Evolutionary conservation across 768 basidiomycete genomes (phyloP).

Genomic region (Phlebiopsis gigantea): DNA sequence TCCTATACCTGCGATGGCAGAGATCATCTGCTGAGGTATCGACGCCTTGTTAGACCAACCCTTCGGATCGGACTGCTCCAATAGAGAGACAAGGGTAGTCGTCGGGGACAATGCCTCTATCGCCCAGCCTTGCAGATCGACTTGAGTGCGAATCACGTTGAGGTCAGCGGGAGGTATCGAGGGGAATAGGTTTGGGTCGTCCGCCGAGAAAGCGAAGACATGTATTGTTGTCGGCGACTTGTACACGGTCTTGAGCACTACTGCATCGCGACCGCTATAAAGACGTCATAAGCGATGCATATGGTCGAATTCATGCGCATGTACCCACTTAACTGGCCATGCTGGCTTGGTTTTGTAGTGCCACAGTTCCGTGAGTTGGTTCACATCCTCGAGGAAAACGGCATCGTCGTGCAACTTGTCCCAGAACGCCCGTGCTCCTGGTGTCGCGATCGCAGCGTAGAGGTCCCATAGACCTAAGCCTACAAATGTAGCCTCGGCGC

Average conservation of each 20-base stretch:
- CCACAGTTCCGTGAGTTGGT: constrained; percentile 89
- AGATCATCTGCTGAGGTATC: constrained; percentile 93
- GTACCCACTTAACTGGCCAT: constrained; percentile 86
- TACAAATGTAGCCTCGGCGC: constrained; percentile 96
- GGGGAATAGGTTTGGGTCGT: constrained; percentile 84
- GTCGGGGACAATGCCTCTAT: constrained; percentile 95
- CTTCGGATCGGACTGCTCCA: constrained; percentile 96
- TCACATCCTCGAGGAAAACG: constrained; percentile 80
- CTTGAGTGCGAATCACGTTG: constrained; percentile 84
- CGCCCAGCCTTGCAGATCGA: constrained; percentile 98
- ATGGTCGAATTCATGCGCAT: background rate
- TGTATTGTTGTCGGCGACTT: constrained; percentile 95
- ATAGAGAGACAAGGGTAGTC: constrained; percentile 75
- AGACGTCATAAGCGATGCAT: background rate
- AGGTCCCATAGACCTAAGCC: constrained; percentile 95
- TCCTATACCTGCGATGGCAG: constrained; percentile 82
- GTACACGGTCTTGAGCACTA: constrained; percentile 92
- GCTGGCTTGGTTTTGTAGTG: constrained; percentile 86
- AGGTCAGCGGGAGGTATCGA: constrained; percentile 62
- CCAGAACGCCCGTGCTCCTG: constrained; percentile 80
- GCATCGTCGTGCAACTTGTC: constrained; percentile 90
- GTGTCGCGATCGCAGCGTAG: constrained; percentile 80
- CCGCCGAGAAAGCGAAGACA: constrained; percentile 91
- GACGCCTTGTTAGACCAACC: constrained; percentile 95
- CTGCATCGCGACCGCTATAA: constrained; percentile 81